A percentile compares a stretch with the other conserved stretches of the same genome.
Conservation (phyloP, 495 filamentous ascomycete genomes). For the Achaetomiella virescens region DNA sequence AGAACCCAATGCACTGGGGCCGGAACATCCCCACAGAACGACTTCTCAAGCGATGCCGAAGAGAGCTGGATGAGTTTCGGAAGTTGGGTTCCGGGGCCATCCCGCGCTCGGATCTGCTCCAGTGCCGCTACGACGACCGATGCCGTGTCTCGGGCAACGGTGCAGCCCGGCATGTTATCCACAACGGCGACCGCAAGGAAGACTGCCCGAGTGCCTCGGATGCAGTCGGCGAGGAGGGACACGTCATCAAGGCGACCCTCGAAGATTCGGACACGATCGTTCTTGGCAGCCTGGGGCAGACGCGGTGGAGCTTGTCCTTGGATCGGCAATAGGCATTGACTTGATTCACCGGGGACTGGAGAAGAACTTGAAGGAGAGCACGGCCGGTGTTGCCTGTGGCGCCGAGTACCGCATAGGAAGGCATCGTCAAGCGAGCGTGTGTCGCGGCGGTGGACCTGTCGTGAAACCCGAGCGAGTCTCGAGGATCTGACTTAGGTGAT, state of each 20-base stretch:
- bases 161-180: constrained; percentile 13
- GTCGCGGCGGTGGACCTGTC: too few species aligned
- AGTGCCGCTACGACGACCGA: constrained; percentile 30
- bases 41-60: constrained; percentile 33
- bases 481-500: too few species aligned
- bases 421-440: too few species aligned
- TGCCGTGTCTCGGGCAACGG: constrained; percentile 30
- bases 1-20: constrained; percentile 23
- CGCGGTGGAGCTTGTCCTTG: constrained; percentile 30
- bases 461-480: too few species aligned
- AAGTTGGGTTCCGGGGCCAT: neutral
- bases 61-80: constrained; percentile 39
- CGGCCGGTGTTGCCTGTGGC: constrained; percentile 24
- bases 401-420: constrained; percentile 27
- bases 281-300: constrained; percentile 24
- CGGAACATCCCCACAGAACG: constrained; percentile 25
- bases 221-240: constrained; percentile 27
- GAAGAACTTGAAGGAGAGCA: constrained; percentile 32
- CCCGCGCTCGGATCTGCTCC: constrained; percentile 11
- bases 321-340: constrained; percentile 38
- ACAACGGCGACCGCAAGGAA: constrained; percentile 30
- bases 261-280: constrained; percentile 28
- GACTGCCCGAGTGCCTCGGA: constrained; percentile 27
- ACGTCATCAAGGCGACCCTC: constrained; percentile 35
- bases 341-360: constrained; percentile 17